These are phyloP conservation scores for Metarhizium humberi DNA, from an alignment of 2,329 filamentous ascomycete genomes.

Conservation along the genomic window DNA sequence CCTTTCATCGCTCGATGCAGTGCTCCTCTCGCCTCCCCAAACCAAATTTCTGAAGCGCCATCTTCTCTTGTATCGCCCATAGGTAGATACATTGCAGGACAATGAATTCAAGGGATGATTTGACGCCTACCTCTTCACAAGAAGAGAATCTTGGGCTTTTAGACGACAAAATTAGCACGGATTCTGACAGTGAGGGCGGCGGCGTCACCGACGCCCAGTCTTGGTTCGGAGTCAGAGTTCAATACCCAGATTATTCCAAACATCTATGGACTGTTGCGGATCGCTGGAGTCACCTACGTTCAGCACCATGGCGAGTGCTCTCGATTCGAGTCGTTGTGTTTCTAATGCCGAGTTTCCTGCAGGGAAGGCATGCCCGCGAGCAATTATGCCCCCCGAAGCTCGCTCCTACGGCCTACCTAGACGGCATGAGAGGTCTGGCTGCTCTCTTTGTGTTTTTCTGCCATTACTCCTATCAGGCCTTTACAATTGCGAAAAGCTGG, in stretches of 20 bases:
- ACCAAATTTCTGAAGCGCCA: background rate
- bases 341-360: slow-evolving; percentile 44
- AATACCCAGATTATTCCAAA: slow-evolving; percentile 4
- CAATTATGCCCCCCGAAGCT: slow-evolving; percentile 30
- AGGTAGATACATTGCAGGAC: slow-evolving; percentile 14
- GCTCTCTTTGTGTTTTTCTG: slow-evolving; percentile 48
- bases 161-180: slow-evolving; percentile 33
- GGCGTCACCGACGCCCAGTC: slow-evolving; percentile 30
- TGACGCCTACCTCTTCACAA: slow-evolving; percentile 23
- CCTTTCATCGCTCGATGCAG: too few species aligned
- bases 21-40: too few species aligned
- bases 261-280: slow-evolving; percentile 18
- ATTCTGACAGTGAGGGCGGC: slow-evolving; percentile 31
- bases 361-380: slow-evolving; percentile 32
- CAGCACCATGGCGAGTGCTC: slow-evolving; percentile 27
- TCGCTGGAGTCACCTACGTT: slow-evolving; percentile 18
- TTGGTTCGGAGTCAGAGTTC: slow-evolving; percentile 16
- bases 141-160: slow-evolving; percentile 37
- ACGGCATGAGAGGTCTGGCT: slow-evolving; percentile 47
- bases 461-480: slow-evolving; percentile 45
- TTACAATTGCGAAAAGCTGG: slow-evolving; percentile 41
- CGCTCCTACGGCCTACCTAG: slow-evolving; percentile 47
- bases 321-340: slow-evolving; percentile 32
- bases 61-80: background rate
- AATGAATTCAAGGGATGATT: slow-evolving; percentile 31